Conservation (phyloP, 2,329 filamentous ascomycete genomes). For the Trichoderma afroharzianum region DNA sequence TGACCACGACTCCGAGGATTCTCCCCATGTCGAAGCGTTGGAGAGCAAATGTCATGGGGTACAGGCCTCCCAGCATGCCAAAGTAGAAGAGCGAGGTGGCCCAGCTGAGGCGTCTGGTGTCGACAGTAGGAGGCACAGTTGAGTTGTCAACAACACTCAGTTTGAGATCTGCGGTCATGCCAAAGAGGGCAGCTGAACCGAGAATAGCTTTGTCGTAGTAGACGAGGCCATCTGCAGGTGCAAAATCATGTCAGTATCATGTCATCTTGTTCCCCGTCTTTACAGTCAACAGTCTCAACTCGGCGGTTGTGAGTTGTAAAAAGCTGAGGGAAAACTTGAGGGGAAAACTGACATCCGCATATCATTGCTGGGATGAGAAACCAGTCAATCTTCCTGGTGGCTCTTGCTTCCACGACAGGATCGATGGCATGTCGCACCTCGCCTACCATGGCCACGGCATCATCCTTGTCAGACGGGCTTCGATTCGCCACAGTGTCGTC, state of each 20-base stretch:
- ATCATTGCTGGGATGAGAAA: constrained; percentile 67
- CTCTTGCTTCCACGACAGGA: constrained; percentile 49
- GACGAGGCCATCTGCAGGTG: constrained; percentile 41
- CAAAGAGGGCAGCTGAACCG: constrained; percentile 68
- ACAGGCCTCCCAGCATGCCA: constrained; percentile 70
- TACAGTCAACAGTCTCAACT: background rate
- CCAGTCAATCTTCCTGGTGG: constrained; percentile 63
- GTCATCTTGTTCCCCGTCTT: background rate
- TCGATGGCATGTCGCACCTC: constrained; percentile 53
- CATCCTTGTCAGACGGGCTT: constrained; percentile 25
- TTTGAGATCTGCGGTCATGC: constrained; percentile 67
- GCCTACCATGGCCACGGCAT: constrained; percentile 53
- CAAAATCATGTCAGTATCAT: background rate
- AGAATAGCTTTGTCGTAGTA: constrained; percentile 63
- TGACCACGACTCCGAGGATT: constrained; percentile 59
- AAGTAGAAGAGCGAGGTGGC: constrained; percentile 79
- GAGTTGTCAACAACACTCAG: constrained; percentile 49
- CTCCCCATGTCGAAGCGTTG: constrained; percentile 65
- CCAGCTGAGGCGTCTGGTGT: constrained; percentile 69
- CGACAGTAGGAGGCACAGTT: constrained; percentile 50
- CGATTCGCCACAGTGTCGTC: background rate
- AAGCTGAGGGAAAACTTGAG: too few species aligned
- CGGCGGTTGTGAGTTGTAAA: background rate
- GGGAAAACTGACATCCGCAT: constrained; percentile 39
- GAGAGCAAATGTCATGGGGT: constrained; percentile 67